Evolutionary conservation across 441 rosid species (phyloP), one percentile per base, ranked within the genome.

Genomic region (Euphorbia corollata): DNA sequence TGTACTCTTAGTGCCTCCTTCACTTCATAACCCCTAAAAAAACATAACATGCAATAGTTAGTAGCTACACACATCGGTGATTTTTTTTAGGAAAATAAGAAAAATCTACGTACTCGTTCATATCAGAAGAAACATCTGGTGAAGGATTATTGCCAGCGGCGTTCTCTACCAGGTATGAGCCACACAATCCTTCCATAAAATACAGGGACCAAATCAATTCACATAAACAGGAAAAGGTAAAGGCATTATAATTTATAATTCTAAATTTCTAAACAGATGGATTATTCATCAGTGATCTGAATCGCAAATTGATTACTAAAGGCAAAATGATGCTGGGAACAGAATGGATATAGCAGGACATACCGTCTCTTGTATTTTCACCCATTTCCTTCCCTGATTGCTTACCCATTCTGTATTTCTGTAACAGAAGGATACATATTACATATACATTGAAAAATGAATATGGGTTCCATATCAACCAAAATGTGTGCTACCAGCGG

Each of bases 361-460:
- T 71, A 84, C 88, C 91, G 62, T 82, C 88, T 73, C 81, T 86
- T 36, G 82, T 71, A 11, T 65, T 75, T 64, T 84, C 88, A 62
- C 58, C 68, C 58, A 68, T 75, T 61, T 86, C 88, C 71, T 80
- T 86, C 63, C 91, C 85, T 0, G 85, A 78, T 64, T 85, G 89
- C 80, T 81, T 87, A 69, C 92, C 92, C 61, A 87, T 65, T 68
- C 92, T 84, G 71, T 83, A 87, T 64, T 87, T 87, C 92, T 87
- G 84, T 50, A 72, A 54, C 58, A 58, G 59, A 64, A 64, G 50
- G 59, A 65, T 13, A 64, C 7, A 18, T 12, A 39, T 2, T 13
- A 45, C 16, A 45, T 13, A 13, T 10, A 38, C 45, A 43, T 45
- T 51, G 65, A 59, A 27, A 63, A 22, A 30, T 11, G 22, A 47